Percentiles rank a stretch among this genome's conserved stretches.
Evolutionary conservation across 139 green algal species (phyloP).

Genomic region (Mesotaenium endlicherianum): DNA sequence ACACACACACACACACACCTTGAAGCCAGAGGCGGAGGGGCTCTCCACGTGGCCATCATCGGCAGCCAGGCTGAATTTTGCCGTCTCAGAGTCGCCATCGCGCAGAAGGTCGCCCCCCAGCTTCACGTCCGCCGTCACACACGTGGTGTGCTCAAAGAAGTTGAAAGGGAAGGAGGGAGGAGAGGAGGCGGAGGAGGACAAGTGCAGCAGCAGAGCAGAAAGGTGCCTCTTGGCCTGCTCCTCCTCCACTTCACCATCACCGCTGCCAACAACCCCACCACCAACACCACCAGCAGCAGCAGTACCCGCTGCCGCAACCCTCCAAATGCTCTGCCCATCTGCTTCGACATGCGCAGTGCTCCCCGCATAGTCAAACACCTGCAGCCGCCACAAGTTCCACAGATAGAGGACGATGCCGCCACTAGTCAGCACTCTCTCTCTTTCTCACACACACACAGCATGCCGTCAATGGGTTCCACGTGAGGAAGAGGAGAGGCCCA

Average conservation of each 20-base stretch:
- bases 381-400: no score
- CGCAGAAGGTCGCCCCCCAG: conserved; percentile 42
- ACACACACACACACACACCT: conserved; percentile 15
- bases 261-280: neutral
- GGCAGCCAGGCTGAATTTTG: conserved; percentile 20
- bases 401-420: no score
- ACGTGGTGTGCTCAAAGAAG: conserved; percentile 54
- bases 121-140: conserved; percentile 44
- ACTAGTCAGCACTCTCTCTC: no score
- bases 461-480: no score
- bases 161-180: conserved; percentile 41
- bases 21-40: conserved; percentile 22
- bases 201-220: no score
- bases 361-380: no score
- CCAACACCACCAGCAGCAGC: neutral
- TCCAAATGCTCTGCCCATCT: no score
- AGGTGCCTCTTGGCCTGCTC: no score
- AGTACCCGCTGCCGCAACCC: no score
- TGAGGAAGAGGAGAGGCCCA: conserved; percentile 3
- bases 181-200: no score
- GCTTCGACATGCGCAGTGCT: no score
- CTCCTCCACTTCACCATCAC: no score
- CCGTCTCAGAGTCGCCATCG: conserved; percentile 27
- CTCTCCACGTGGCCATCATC: conserved; percentile 53
- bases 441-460: neutral